Conservation (phyloP, 2,329 filamentous ascomycete genomes). For the Penicillium paneum region DNA sequence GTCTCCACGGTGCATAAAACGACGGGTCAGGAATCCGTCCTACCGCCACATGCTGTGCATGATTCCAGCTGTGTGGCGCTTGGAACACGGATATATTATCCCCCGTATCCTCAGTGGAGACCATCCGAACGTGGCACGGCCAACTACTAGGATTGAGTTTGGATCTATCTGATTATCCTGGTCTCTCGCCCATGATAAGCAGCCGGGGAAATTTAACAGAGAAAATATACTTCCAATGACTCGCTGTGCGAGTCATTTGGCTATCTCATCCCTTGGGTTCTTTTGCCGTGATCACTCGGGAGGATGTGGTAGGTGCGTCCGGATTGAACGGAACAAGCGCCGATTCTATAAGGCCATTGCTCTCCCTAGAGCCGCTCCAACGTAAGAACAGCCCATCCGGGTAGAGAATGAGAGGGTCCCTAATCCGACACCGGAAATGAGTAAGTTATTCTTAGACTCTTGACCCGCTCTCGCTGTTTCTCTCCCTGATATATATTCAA, state of each 20-base stretch:
- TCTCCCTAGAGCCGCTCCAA: background rate
- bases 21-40: slow-evolving; percentile 11
- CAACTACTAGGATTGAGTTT: slow-evolving; percentile 1
- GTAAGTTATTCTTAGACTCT: background rate
- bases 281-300: background rate
- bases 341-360: background rate
- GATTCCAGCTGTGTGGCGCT: slow-evolving; percentile 8
- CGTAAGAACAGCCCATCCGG: background rate
- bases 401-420: background rate
- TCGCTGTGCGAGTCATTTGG: background rate
- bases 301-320: background rate
- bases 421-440: background rate
- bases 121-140: slow-evolving; percentile 6
- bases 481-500: background rate
- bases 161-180: slow-evolving; percentile 16
- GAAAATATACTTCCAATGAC: background rate
- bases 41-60: slow-evolving; percentile 15
- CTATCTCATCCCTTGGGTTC: background rate
- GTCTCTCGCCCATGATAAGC: slow-evolving; percentile 2
- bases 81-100: slow-evolving; percentile 12
- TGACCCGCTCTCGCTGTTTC: background rate
- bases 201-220: slow-evolving; percentile 3
- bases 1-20: slow-evolving; percentile 11
- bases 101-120: slow-evolving; percentile 3
- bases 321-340: background rate